Evolutionary conservation across 2,329 filamentous ascomycete species (phyloP).

Genomic region (Metarhizium brunneum): DNA sequence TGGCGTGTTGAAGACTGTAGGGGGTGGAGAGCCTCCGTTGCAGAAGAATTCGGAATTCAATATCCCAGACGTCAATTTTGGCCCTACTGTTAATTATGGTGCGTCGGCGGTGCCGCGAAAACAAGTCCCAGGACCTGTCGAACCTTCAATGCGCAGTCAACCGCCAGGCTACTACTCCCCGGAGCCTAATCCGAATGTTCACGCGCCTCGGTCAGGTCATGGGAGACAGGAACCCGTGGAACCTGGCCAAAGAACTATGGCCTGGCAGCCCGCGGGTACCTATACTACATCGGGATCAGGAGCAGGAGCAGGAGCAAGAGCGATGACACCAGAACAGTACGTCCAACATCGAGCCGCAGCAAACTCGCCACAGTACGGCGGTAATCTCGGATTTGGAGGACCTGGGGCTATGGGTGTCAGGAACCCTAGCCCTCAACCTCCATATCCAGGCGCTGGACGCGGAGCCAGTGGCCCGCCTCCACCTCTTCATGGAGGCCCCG

Average conservation of each 20-base stretch:
- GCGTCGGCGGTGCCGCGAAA: conserved; percentile 22
- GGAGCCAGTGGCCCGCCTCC: conserved; percentile 10
- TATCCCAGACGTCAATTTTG: conserved; percentile 75
- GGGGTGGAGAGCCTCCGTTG: conserved; percentile 31
- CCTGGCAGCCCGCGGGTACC: conserved; percentile 69
- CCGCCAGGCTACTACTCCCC: conserved; percentile 24
- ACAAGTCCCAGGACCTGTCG: conserved; percentile 15
- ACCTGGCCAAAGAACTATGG: conserved; percentile 53
- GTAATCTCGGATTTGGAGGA: conserved; percentile 46
- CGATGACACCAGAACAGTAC: conserved; percentile 69
- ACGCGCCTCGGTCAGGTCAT: conserved; percentile 22
- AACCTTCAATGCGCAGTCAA: conserved; percentile 9
- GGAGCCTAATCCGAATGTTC: conserved; percentile 12
- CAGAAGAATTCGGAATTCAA: conserved; percentile 30
- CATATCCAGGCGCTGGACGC: conserved; percentile 15
- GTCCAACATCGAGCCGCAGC: conserved; percentile 65
- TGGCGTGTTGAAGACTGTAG: conserved; percentile 72
- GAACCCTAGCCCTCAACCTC: conserved; percentile 19
- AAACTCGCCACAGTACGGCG: conserved; percentile 45
- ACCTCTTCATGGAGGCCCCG: conserved; percentile 13
- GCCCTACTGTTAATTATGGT: conserved; percentile 65
- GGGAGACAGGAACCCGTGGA: conserved; percentile 40
- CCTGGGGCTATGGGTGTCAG: conserved; percentile 14
- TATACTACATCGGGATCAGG: conserved; percentile 32
- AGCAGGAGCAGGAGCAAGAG: conserved; percentile 20